Evolutionary conservation across 169 alveolate genomes (phyloP), one percentile per base, ranked within the genome.

Genomic region (Miamiensis avidus): DNA sequence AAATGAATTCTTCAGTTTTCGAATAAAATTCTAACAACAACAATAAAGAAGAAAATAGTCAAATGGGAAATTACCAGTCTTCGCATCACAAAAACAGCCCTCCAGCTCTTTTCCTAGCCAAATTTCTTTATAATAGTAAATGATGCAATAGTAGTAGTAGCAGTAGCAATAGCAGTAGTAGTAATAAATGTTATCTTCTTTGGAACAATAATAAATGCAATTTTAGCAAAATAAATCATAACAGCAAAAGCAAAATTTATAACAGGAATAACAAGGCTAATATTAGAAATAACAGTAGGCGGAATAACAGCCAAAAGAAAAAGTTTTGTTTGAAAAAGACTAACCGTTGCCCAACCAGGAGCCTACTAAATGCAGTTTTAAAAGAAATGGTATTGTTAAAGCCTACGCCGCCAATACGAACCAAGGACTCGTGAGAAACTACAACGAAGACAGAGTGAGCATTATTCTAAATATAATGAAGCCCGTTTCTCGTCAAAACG

Each of bases 371-470:
- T 92, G 90, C 34, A 88, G 95, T 16, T 81, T 89, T 25, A 89
- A 90, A 33, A 76, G 94, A 34, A 85, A 88, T 87, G 97, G 97
- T 28, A 89, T 84, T 11, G 94, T 94, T 0, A 90, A 82, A 73
- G 96, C 95, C 49, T 94, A 93, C 78, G 98, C 97, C 74, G 97
- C 93, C 6, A 94, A 94, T 88, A 93, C 97, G 25, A 91, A 92
- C 87, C 89, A 83, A 81, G 98, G 98, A 65, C 78, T 92, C 25
- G 89, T 95, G 16, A 84, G 98, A 74, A 83, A 90, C 73, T 92
- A 93, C 74, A 95, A 95, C 86, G 98, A 95, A 82, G 98, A 95
- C 76, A 83, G 96, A 84, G 95, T 95, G 0, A 90, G 96, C 16
- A 93, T 95, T 29, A 91, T 93, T 20, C 75, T 93, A 27, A 91